Evolutionary conservation across 139 green algal genomes (phyloP), one percentile per base, ranked within the genome.

Genomic region (Closterium sp.): DNA sequence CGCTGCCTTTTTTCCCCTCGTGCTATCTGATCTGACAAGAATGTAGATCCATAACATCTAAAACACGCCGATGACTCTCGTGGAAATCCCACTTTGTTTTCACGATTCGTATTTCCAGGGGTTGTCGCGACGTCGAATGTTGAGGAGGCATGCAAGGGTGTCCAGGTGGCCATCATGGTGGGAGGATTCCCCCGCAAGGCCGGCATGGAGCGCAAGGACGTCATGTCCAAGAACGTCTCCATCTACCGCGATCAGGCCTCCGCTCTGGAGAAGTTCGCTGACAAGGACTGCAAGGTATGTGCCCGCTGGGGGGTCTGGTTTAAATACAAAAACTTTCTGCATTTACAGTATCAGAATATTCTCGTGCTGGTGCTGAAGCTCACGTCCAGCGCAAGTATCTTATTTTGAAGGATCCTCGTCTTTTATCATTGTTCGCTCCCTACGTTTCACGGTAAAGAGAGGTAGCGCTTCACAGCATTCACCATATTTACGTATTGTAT

Each of bases 181-280:
- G 97, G 97, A 17, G 97, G 97, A 22, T 98, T 98, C 93, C 97
- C 96, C 0, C 92, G 96, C 86, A 97, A 98, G 95, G 96, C 95
- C 10, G 98, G 98, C 90, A 98, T 98, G 97, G 97, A 99, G 95
- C 96, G 97, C 89, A 99, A 98, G 93, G 97, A 98, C 31, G 97
- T 99, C 6, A 99, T 99, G 97, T 89, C 87, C 87, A 98, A 97
- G 96, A 98, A 98, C 88, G 97, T 98, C 34, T 92, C 96, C 92
- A 99, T 99, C 92, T 99, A 99, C 96, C 97, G 97, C 91, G 90
- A 73, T 2, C 97, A 98, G 94, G 97, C 97, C 1, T 84, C 94
- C 2, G 97, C 97, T 4, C 94, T 99, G 89, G 97, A 97, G 91
- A 95, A 96, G 86, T 85, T 97, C 79, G 97, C 97, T 34, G 92